Evolutionary conservation across 495 filamentous ascomycete species (phyloP).

Genomic region (Penicillium parvum): DNA sequence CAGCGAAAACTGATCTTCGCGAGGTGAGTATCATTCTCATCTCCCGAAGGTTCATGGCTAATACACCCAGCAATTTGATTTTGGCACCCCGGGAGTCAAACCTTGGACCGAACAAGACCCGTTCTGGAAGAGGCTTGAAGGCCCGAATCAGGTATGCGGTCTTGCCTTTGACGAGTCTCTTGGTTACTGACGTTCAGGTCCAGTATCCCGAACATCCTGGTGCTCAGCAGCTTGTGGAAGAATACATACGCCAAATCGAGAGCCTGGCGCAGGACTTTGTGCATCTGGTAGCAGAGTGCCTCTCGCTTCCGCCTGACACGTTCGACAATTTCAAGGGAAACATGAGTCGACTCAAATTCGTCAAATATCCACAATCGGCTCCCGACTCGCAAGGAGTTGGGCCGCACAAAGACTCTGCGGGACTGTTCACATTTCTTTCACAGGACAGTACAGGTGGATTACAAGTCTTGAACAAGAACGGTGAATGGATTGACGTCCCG

Average conservation of each 20-base stretch:
- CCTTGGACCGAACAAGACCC: conserved; percentile 58
- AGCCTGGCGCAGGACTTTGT: conserved; percentile 68
- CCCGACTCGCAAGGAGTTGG: conserved; percentile 73
- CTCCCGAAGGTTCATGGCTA: too few species aligned
- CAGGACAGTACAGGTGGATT: conserved; percentile 53
- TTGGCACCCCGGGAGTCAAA: conserved; percentile 35
- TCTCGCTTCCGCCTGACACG: conserved; percentile 64
- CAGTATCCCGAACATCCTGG: conserved; percentile 55
- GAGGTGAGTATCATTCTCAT: conserved; percentile 21
- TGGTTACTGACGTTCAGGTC: conserved; percentile 7
- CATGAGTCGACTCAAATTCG: conserved; percentile 88
- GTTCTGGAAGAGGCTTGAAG: conserved; percentile 60
- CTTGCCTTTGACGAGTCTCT: neutral
- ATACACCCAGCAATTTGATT: conserved; percentile 38
- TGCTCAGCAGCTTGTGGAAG: conserved; percentile 67
- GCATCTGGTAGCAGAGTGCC: conserved; percentile 74
- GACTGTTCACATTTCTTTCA: conserved; percentile 48
- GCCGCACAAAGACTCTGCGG: conserved; percentile 86
- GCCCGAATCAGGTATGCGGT: conserved; percentile 29
- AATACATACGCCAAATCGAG: conserved; percentile 73
- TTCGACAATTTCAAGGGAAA: conserved; percentile 82
- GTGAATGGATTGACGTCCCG: conserved; percentile 46
- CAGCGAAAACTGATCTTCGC: conserved; percentile 36
- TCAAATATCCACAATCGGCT: conserved; percentile 74
- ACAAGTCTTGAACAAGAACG: conserved; percentile 48